phyloP scores from a whole-genome alignment of 306 rosid genomes.

The Neltuma alba region DNA sequence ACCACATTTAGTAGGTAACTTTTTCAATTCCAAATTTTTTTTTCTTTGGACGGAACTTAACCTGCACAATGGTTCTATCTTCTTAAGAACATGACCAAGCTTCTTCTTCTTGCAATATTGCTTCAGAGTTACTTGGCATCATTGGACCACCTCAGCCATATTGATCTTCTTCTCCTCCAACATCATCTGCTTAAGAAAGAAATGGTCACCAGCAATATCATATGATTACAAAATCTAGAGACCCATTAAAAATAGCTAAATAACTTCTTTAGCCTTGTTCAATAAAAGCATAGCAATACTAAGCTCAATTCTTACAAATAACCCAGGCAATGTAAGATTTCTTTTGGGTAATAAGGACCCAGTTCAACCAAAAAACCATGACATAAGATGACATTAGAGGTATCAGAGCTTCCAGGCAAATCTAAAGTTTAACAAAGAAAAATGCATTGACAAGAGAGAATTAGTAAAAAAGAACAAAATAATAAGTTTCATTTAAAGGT shows the following conservation, averaged over 20 bases:
- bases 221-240: neutral
- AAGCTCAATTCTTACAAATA: too few species aligned
- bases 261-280: neutral
- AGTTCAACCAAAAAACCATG: neutral
- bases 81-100: neutral
- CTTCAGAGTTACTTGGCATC: neutral
- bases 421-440: neutral
- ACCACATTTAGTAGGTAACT: constrained; percentile 12
- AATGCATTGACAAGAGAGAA: neutral
- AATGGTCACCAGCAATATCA: neutral
- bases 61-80: neutral
- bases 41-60: neutral
- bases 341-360: neutral
- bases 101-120: neutral
- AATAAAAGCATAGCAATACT: neutral
- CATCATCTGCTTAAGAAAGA: neutral
- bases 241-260: neutral
- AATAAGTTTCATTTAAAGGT: neutral
- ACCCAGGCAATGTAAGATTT: constrained; percentile 8
- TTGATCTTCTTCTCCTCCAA: neutral
- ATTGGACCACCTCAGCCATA: neutral
- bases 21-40: neutral
- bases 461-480: neutral
- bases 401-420: neutral
- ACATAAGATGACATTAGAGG: neutral